Base-by-base conservation (phyloP, 208 protist species). In the Herpetomonas muscarum region DNA sequence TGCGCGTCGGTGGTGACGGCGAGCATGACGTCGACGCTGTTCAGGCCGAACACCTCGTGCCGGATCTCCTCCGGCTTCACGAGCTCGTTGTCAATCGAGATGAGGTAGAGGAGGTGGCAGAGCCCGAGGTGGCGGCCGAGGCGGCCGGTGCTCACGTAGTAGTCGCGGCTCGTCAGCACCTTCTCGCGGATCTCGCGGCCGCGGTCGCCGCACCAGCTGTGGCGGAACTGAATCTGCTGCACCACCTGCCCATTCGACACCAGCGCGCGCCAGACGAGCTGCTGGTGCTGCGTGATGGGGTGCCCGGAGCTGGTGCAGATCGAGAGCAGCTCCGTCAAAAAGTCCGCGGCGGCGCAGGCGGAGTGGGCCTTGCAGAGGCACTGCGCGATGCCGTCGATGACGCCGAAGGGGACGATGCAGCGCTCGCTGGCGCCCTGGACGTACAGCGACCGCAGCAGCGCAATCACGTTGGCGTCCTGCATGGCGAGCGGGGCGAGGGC, bases 31-130 rank as follows among this genome's bases (percentile, higher is more conserved):
- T 82, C 71, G 12, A 79, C 17, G 32, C 69, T 71, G 56, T 56
- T 77, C 24, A 64, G 51, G 21, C 70, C 74, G 39, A 80, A 80
- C 30, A 80, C 62, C 52, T 79, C 75, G 19, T 67, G 61, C 0
- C 70, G 62, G 0, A 86, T 70, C 61, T 79, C 71, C 41, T 81
- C 67, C 45, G 70, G 62, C 44, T 76, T 67, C 53, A 79, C 67
- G 13, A 86, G 32, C 45, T 86, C 71, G 56, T 67, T 82, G 21
- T 55, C 36, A 44, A 63, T 56, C 17, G 72, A 47, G 24, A 82
- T 63, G 17, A 73, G 49, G 37, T 66, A 69, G 13, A 86, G 28
- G 13, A 86, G 69, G 5, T 50, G 44, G 50, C 54, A 62, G 53
- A 80, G 37, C 4, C 59, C 39, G 25, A 76, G 59, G 45, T 82